Conservation (phyloP, 768 basidiomycete species). For the Xerocomellus intermedius region DNA sequence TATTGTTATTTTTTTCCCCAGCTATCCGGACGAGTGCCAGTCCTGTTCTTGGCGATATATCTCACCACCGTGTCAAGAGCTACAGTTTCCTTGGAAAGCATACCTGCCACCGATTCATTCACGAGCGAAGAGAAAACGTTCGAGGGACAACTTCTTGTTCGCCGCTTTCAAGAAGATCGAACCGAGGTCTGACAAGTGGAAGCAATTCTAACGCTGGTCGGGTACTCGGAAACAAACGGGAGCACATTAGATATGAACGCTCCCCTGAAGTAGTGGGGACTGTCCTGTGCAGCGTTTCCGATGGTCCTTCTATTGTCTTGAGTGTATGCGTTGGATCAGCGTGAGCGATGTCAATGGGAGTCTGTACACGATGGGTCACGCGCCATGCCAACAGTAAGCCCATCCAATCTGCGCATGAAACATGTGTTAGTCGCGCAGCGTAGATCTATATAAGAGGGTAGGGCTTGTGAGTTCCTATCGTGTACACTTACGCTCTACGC, state of each 20-base stretch:
- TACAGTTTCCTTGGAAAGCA: neutral
- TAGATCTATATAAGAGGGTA: neutral
- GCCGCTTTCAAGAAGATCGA: neutral
- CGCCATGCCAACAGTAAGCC: no score
- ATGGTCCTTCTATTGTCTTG: neutral
- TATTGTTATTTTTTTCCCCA: no score
- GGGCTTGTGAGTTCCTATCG: neutral
- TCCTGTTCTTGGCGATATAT: neutral
- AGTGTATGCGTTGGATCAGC: neutral
- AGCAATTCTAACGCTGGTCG: neutral
- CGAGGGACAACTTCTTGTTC: neutral
- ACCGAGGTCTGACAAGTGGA: neutral
- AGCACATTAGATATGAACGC: neutral
- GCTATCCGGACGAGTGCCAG: no score
- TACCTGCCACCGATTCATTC: neutral
- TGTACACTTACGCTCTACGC: neutral
- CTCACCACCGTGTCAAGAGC: neutral
- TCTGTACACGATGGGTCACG: no score
- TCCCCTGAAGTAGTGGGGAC: neutral
- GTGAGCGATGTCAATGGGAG: no score
- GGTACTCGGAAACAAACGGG: neutral
- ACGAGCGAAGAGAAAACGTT: neutral
- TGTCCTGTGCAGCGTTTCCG: neutral
- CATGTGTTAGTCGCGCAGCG: neutral
- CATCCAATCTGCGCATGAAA: neutral